Percentiles rank a stretch among this genome's conserved stretches.
Conservation (phyloP, 257 asterid genomes). For the Fraxinus quadrangulata region DNA sequence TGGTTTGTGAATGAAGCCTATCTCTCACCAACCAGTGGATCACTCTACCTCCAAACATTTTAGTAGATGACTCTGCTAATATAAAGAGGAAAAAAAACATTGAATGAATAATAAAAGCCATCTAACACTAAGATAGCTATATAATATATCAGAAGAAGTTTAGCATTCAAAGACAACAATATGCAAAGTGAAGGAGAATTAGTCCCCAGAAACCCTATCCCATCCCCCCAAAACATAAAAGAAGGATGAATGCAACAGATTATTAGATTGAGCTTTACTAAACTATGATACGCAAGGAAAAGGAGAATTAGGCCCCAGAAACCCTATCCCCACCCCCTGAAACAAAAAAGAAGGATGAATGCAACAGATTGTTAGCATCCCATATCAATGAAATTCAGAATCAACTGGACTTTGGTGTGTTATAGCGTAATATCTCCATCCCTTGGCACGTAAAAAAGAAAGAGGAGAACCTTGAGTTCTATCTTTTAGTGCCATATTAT, state of each 20-base stretch:
- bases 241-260: not conserved
- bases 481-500: not conserved
- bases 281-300: too few species aligned
- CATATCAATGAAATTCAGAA: not conserved
- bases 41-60: slow-evolving; percentile 58
- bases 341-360: not conserved
- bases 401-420: not conserved
- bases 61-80: slow-evolving; percentile 37
- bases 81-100: slow-evolving; percentile 13
- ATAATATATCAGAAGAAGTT: not conserved
- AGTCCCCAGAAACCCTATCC: not conserved
- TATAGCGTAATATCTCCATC: not conserved
- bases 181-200: slow-evolving; percentile 6
- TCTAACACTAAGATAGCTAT: not conserved
- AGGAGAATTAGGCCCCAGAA: too few species aligned
- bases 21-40: slow-evolving; percentile 48
- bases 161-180: not conserved
- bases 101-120: slow-evolving; percentile 16
- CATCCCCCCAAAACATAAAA: not conserved
- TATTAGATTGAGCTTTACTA: too few species aligned
- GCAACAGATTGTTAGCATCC: not conserved
- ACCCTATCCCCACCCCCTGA: too few species aligned
- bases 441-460: slow-evolving; percentile 4
- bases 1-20: slow-evolving; percentile 44
- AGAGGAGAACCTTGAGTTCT: not conserved